These are phyloP conservation scores for Chalciporus piperatus DNA, from an alignment of 768 basidiomycete genomes.

Conservation along the genomic window DNA sequence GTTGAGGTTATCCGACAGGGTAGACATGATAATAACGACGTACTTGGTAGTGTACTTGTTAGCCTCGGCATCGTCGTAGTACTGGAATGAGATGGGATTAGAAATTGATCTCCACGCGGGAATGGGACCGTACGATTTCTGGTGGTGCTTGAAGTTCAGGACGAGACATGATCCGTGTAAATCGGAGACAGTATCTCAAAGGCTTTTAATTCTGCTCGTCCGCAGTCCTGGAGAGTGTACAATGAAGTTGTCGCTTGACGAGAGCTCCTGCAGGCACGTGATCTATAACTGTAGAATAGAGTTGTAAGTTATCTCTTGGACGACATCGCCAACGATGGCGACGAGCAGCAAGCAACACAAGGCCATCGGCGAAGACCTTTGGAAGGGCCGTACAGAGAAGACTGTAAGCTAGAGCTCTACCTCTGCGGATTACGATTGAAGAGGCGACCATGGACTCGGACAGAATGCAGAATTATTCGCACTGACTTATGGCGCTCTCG, in stretches of 20 bases:
- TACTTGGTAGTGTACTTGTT: slow-evolving; percentile 97
- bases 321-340: slow-evolving; percentile 47
- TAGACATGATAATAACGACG: slow-evolving; percentile 17
- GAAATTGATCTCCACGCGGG: background rate
- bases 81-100: slow-evolving; percentile 46
- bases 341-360: slow-evolving; percentile 83
- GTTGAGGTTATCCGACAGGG: background rate
- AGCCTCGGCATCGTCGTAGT: slow-evolving; percentile 94
- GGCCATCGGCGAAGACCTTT: slow-evolving; percentile 88
- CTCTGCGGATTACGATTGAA: slow-evolving; percentile 19
- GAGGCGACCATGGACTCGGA: slow-evolving; percentile 9
- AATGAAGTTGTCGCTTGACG: background rate
- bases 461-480: slow-evolving; percentile 98
- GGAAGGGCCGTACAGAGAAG: slow-evolving; percentile 94
- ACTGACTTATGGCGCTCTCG: slow-evolving; percentile 94
- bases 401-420: slow-evolving; percentile 54
- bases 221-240: background rate
- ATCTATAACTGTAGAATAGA: slow-evolving; percentile 15
- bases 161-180: slow-evolving; percentile 59
- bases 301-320: background rate
- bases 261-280: slow-evolving; percentile 23
- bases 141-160: slow-evolving; percentile 88
- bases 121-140: slow-evolving; percentile 68
- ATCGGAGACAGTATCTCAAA: background rate
- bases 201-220: background rate